Evolutionary conservation across 1,284 basidiomycete species (phyloP).

Genomic region (Austropuccinia psidii): DNA sequence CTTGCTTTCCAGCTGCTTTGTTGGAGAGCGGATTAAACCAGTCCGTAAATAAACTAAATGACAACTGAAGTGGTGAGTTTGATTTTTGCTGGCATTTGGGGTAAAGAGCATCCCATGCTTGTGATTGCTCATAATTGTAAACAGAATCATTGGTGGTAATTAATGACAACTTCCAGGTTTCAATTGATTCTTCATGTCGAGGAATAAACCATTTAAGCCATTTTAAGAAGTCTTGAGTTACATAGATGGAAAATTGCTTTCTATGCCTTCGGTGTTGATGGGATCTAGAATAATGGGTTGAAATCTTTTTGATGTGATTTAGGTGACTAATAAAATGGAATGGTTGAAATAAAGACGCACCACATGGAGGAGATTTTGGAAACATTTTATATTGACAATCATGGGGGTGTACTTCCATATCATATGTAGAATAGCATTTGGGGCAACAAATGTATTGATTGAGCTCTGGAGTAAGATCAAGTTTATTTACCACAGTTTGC

Average conservation of each 20-base stretch:
- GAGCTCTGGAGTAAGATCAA: background rate
- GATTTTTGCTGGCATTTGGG: too few relatives aligned
- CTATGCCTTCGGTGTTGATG: background rate
- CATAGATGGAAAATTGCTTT: background rate
- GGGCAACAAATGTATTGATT: background rate
- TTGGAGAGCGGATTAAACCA: constrained; percentile 12
- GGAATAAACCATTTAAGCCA: constrained; percentile 13
- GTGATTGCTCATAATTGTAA: background rate
- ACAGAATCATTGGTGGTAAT: too few relatives aligned
- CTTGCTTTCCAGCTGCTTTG: background rate
- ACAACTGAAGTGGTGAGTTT: too few relatives aligned
- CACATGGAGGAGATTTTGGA: background rate
- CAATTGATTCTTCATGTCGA: constrained; percentile 1
- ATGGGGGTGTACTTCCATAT: background rate
- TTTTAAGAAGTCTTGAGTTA: background rate
- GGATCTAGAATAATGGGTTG: background rate
- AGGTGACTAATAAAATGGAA: background rate
- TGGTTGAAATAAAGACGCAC: background rate
- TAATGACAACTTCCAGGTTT: too few relatives aligned
- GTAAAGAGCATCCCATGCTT: background rate
- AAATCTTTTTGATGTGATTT: background rate
- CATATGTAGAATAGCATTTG: background rate
- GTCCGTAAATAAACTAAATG: background rate
- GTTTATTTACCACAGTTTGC: background rate
- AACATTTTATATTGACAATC: background rate